phyloP scores from a whole-genome alignment of 768 basidiomycete species.

The Neoboletus magnificus region DNA sequence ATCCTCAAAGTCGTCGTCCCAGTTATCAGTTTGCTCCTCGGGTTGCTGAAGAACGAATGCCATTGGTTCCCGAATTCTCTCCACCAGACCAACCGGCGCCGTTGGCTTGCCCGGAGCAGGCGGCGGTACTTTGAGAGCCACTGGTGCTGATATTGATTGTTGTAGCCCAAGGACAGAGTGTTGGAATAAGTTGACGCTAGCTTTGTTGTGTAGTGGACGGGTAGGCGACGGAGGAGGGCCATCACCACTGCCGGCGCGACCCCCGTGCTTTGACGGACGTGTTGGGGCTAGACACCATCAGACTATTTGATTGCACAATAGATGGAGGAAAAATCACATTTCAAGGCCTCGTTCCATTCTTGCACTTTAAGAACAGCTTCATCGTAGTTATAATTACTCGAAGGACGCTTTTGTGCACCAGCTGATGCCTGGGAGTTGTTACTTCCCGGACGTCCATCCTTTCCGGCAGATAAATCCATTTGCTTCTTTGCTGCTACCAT shows the following conservation, averaged over 20 bases:
- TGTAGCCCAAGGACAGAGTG: slow-evolving; percentile 34
- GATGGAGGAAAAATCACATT: slow-evolving; percentile 50
- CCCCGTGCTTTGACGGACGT: slow-evolving; percentile 65
- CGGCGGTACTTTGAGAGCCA: slow-evolving; percentile 22
- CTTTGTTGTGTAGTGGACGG: slow-evolving; percentile 29
- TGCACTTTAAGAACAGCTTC: slow-evolving; percentile 94
- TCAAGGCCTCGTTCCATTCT: slow-evolving; percentile 97
- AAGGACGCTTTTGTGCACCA: slow-evolving; percentile 41
- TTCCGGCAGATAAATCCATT: slow-evolving; percentile 39
- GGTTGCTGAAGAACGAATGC: slow-evolving; percentile 66
- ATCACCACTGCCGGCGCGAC: slow-evolving; percentile 35
- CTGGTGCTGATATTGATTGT: slow-evolving; percentile 33
- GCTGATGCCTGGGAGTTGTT: slow-evolving; percentile 37
- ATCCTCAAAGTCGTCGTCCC: slow-evolving; percentile 98
- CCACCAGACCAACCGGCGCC: slow-evolving; percentile 31
- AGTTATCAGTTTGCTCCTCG: slow-evolving; percentile 90
- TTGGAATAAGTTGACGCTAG: slow-evolving; percentile 26
- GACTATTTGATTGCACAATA: slow-evolving; percentile 2
- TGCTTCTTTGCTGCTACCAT: slow-evolving; percentile 85
- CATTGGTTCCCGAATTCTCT: slow-evolving; percentile 50
- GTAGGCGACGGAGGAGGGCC: slow-evolving; percentile 46
- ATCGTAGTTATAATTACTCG: slow-evolving; percentile 85
- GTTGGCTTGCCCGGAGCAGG: slow-evolving; percentile 18
- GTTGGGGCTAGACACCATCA: slow-evolving; percentile 54
- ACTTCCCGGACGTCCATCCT: slow-evolving; percentile 30